These are phyloP conservation scores for Fusarium phyllophilum DNA, from an alignment of 2,329 filamentous ascomycete species.

Conservation along the genomic window DNA sequence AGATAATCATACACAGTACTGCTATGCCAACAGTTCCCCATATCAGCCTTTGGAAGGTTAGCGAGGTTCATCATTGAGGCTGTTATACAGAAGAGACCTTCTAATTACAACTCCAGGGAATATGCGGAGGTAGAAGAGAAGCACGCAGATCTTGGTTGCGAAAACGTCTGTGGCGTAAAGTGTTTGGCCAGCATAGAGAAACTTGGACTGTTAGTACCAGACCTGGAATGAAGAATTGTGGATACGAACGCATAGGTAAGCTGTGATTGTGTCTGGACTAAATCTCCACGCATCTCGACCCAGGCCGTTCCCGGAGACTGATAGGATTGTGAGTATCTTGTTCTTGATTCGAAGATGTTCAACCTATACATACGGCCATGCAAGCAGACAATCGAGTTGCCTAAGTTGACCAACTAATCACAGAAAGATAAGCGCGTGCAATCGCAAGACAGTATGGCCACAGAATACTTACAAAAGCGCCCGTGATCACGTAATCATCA, in stretches of 20 bases:
- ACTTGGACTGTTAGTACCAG: neutral
- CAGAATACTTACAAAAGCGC: neutral
- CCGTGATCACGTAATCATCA: neutral
- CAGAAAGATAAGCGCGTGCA: neutral
- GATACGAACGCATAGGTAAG: neutral
- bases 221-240: rapidly evolving
- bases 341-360: rapidly evolving
- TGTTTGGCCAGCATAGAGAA: conserved; percentile 10
- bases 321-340: neutral
- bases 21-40: conserved; percentile 11
- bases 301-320: conserved; percentile 10
- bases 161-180: conserved; percentile 22
- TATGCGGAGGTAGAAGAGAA: conserved; percentile 28
- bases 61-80: rapidly evolving
- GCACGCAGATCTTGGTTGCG: conserved; percentile 14
- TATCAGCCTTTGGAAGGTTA: neutral
- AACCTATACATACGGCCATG: neutral
- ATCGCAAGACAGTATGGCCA: rapidly evolving
- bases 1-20: neutral
- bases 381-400: neutral
- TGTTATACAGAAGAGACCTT: neutral
- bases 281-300: conserved; percentile 17
- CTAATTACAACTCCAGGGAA: neutral
- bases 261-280: neutral
- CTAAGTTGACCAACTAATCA: neutral